Base-by-base conservation (phyloP, 108 stramenopile species). In the Fragilariopsis cylindrus region DNA sequence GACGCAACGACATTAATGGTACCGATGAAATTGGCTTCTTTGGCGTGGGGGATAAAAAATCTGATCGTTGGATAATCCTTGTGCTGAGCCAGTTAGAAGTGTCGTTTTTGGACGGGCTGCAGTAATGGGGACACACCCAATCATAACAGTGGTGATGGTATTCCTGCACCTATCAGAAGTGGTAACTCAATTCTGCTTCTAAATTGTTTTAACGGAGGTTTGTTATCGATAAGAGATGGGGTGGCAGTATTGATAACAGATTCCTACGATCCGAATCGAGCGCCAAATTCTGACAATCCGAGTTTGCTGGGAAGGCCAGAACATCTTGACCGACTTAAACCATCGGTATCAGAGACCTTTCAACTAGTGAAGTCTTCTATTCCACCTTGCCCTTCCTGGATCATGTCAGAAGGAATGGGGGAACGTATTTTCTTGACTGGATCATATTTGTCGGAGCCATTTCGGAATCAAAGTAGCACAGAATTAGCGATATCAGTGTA, bases 351-450 rank as follows among this genome's bases (percentile, higher is more conserved):
- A n/a, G 87, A 90, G 18, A 81, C 84, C 19, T 92, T 92, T 81
- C 87, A 84, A 55, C 66, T 92, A 7, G 48, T 88, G 53, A 18
- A 57, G 2, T 69, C 81, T 2, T 66, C 79, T 56, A 72, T 74
- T 40, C 92, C 92, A 2, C 79, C 77, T n/a, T 85, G 82, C 58
- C 89, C 92, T 5, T 66, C 77, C n/a, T 92, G 92, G 92, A 18
- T 18, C 3, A 57, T 68, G n/a, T 57, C 68, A 4, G 71, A 74
- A 16, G 85, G 76, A 39, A 70, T 46, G 53, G 84, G 78, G 30
- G 82, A 88, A 66, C 73, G 87, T 42, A 62, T 79, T 12, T 88
- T 84, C 81, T 67, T 87, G 64, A 76, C 65, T 41, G 76, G 74
- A 13, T 74, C 76, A 4, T 75, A 78, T 13, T 18, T 74, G 9